Evolutionary conservation across 768 basidiomycete genomes (phyloP).

Genomic region (Suillus plorans): DNA sequence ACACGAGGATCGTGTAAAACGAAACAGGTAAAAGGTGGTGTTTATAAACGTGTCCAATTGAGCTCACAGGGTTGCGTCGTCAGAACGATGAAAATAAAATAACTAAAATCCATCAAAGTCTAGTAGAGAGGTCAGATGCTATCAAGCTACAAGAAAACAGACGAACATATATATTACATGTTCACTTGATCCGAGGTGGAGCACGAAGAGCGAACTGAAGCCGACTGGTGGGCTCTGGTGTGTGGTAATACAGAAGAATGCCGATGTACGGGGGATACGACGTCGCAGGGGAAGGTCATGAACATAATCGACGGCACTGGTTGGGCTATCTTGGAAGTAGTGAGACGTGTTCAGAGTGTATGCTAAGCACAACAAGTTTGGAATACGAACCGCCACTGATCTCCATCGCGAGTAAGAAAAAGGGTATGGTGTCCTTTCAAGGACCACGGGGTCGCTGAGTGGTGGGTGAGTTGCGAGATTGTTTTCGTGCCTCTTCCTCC

Average conservation of each 20-base stretch:
- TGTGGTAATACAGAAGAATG: neutral
- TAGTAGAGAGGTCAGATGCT: neutral
- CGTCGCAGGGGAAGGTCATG: neutral
- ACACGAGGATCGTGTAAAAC: slow-evolving; percentile 1
- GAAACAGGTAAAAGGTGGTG: neutral
- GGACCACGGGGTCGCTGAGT: slow-evolving; percentile 1
- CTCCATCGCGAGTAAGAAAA: neutral
- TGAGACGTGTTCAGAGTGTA: neutral
- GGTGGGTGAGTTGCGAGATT: slow-evolving; percentile 5
- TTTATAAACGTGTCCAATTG: neutral
- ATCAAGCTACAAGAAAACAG: neutral
- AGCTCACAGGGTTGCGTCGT: neutral
- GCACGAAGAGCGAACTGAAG: neutral
- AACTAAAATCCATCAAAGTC: neutral
- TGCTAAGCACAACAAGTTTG: neutral
- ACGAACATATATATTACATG: slow-evolving; percentile 1
- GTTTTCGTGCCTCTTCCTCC: slow-evolving; percentile 27
- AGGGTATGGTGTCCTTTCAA: neutral
- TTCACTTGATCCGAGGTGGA: neutral
- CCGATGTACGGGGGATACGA: neutral
- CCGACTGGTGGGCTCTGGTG: neutral
- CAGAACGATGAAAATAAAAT: neutral
- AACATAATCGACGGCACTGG: neutral
- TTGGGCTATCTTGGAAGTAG: neutral
- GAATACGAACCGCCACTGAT: neutral